A percentile compares a stretch with the other conserved stretches of the same genome.
phyloP scores from a whole-genome alignment of 2,329 filamentous ascomycete species.

The Onygenales sp. region DNA sequence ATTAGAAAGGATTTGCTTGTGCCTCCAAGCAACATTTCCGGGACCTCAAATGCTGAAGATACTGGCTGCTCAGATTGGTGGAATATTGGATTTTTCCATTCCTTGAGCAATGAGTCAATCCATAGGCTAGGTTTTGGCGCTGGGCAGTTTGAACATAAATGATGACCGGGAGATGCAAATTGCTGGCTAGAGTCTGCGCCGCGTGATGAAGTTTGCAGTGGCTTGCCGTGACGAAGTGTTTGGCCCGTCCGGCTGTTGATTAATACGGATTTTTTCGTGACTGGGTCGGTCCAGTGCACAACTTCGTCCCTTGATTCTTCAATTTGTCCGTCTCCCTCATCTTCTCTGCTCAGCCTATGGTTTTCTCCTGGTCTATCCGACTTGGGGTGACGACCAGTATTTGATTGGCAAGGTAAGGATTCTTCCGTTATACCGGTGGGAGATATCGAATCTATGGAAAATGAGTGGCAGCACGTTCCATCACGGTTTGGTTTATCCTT shows the following conservation, averaged over 20 bases:
- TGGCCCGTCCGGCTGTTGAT: conserved; percentile 28
- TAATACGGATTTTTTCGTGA: conserved; percentile 33
- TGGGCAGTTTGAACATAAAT: background rate
- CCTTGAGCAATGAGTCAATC: conserved; percentile 51
- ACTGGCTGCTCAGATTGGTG: conserved; percentile 38
- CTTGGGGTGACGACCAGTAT: background rate
- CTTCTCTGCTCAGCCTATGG: background rate
- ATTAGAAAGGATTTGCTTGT: background rate
- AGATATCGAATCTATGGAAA: background rate
- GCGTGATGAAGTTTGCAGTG: conserved; percentile 10
- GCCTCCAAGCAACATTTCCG: background rate
- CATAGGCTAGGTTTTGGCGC: conserved; percentile 33
- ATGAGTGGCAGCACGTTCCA: background rate
- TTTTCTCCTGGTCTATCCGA: background rate
- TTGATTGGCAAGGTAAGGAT: background rate
- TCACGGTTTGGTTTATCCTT: background rate
- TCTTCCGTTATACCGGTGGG: background rate
- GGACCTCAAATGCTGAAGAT: conserved; percentile 23
- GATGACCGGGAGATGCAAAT: conserved; percentile 1
- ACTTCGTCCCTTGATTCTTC: conserved; percentile 17
- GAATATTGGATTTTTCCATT: conserved; percentile 73
- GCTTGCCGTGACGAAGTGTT: conserved; percentile 13
- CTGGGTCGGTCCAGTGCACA: conserved; percentile 51
- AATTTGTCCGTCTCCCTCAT: conserved; percentile 3
- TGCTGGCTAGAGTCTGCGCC: conserved; percentile 6